phyloP scores from a whole-genome alignment of 2,329 filamentous ascomycete genomes.

The Pyrenophora teres region DNA sequence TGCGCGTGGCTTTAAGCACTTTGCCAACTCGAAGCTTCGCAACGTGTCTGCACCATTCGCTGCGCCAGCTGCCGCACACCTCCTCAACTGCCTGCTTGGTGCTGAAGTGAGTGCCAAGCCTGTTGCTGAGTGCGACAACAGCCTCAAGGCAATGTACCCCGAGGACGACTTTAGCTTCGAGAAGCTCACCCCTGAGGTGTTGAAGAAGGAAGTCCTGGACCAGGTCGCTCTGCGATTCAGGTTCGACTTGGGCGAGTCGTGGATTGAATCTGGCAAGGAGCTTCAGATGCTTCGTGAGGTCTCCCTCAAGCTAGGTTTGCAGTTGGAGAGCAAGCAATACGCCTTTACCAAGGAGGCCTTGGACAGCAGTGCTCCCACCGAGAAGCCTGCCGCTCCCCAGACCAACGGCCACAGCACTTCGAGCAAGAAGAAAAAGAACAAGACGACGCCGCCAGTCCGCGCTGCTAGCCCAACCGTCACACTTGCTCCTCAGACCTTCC shows the following conservation, averaged over 20 bases:
- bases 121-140: conserved; percentile 74
- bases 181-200: conserved; percentile 72
- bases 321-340: conserved; percentile 80
- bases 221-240: conserved; percentile 78
- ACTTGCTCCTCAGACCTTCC: conserved; percentile 67
- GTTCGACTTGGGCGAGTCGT: conserved; percentile 70
- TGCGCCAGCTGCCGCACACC: conserved; percentile 78
- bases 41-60: conserved; percentile 79
- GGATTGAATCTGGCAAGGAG: conserved; percentile 70
- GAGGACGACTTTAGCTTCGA: conserved; percentile 84
- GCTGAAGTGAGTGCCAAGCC: conserved; percentile 76
- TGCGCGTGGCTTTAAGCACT: conserved; percentile 92
- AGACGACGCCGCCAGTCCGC: conserved; percentile 56
- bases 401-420: conserved; percentile 47
- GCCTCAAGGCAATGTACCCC: conserved; percentile 74
- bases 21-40: conserved; percentile 77
- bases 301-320: conserved; percentile 84
- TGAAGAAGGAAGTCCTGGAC: conserved; percentile 71
- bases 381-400: conserved; percentile 27
- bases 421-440: conserved; percentile 59
- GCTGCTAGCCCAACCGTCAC: conserved; percentile 51
- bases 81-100: conserved; percentile 92
- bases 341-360: conserved; percentile 59
- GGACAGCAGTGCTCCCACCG: conserved; percentile 22
- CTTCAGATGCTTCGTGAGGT: conserved; percentile 89